Percentiles rank a stretch among this genome's conserved stretches.
Conservation (phyloP, 2,329 filamentous ascomycete species). For the Talaromyces sp. region DNA sequence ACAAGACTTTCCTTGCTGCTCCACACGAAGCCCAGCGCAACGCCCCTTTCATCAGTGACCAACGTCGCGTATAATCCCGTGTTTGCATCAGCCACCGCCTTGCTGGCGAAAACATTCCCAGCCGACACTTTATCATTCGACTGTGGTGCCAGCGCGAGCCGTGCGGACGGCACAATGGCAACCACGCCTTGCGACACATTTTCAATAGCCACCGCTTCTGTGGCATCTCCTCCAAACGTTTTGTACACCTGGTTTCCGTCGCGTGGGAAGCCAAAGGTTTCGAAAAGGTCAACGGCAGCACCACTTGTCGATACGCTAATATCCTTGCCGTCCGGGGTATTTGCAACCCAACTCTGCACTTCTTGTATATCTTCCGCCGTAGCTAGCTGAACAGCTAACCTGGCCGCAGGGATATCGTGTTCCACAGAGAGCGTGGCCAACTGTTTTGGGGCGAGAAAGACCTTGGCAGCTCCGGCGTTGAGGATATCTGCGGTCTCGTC, state of each 20-base stretch:
- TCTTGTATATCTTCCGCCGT: conserved; percentile 32
- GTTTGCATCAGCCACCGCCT: conserved; percentile 72
- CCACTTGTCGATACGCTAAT: conserved; percentile 29
- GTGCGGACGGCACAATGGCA: conserved; percentile 67
- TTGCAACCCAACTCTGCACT: conserved; percentile 36
- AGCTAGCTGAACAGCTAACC: conserved; percentile 52
- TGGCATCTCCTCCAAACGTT: conserved; percentile 31
- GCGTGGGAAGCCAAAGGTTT: conserved; percentile 31
- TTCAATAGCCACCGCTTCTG: conserved; percentile 45
- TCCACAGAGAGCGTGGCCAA: conserved; percentile 51
- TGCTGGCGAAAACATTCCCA: conserved; percentile 64
- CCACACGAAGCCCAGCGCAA: conserved; percentile 85
- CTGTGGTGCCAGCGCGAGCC: conserved; percentile 63
- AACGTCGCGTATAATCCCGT: conserved; percentile 86
- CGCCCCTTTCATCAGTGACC: conserved; percentile 80
- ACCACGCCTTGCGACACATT: conserved; percentile 51
- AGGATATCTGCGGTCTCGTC: conserved; percentile 76
- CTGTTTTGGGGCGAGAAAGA: conserved; percentile 72
- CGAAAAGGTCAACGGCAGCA: conserved; percentile 34
- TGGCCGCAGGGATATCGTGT: conserved; percentile 48
- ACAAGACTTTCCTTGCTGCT: conserved; percentile 86
- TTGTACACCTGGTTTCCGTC: conserved; percentile 38
- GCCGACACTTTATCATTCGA: conserved; percentile 58
- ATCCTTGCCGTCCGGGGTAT: conserved; percentile 30
- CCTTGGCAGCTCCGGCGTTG: conserved; percentile 76